Evolutionary conservation across 345 rosid species (phyloP).

Genomic region (Dimocarpus longan): DNA sequence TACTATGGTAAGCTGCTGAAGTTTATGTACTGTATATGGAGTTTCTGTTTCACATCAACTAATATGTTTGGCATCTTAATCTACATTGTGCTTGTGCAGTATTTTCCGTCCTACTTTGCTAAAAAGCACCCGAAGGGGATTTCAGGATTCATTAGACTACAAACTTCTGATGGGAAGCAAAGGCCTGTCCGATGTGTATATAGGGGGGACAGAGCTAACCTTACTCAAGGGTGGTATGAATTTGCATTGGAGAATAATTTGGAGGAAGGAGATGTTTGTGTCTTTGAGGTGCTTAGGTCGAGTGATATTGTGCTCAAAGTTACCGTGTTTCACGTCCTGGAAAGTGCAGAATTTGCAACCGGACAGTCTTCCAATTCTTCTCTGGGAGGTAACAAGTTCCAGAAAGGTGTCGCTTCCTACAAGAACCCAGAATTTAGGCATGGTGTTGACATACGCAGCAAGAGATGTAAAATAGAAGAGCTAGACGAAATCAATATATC

Average conservation of each 20-base stretch:
- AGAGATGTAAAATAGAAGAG: conserved; percentile 18
- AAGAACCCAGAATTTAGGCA: background rate
- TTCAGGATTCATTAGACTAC: background rate
- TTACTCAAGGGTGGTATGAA: too few species aligned
- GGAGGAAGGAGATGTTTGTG: conserved; percentile 11
- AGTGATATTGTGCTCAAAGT: background rate
- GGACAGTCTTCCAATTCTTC: background rate
- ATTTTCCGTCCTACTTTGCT: background rate
- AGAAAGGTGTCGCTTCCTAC: too few species aligned
- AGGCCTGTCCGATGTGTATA: conserved; percentile 32
- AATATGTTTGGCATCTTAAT: background rate
- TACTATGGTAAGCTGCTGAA: background rate
- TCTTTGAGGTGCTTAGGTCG: background rate
- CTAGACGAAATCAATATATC: background rate
- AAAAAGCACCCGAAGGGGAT: background rate
- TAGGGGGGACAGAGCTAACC: too few species aligned
- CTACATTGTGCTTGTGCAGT: conserved; percentile 2
- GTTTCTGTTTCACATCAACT: background rate
- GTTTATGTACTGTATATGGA: background rate
- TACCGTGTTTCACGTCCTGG: background rate
- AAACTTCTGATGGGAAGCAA: background rate
- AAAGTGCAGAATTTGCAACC: conserved; percentile 17
- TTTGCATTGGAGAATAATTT: conserved; percentile 40
- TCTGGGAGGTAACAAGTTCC: too few species aligned
- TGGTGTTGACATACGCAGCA: background rate